Base-by-base conservation (phyloP, 495 filamentous ascomycete genomes). In the Massariosphaeria phaeospora region DNA sequence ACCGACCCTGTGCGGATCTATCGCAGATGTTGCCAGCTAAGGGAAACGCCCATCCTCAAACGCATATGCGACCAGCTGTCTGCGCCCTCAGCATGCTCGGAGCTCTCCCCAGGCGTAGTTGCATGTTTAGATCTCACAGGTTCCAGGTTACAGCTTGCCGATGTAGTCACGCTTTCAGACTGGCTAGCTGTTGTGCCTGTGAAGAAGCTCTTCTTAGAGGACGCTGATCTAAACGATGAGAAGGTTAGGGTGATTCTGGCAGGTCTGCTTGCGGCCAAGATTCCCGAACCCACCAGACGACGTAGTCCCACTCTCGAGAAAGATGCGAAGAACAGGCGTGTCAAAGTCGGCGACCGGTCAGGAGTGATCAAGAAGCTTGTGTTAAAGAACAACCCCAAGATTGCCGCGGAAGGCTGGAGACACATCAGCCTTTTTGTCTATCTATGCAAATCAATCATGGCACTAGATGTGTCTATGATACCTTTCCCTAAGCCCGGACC, bases 1-100 rank as follows among this genome's bases (percentile, higher is more conserved):
- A 96, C 86, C 15, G 91, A 95, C 65, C 91, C 93, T 5, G 77
- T 90, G 8, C 80, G 91, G 50, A 96, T 98, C 67, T 98, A 98
- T 69, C 80, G 90, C 43, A 80, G 93, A 49, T 97, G 93, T 67
- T 97, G 93, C 64, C 91, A 96, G 63, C 73, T 98, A 21, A 76
- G 93, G 56, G 93, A 97, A 71, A 91, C 89, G 0, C 86, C 86
- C 1, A 87, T 95, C 31, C 73, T 97, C 20, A 90, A 90, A 63
- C 86, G 84, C 60, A 85, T 98, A 30, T 88, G 84, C 13, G 87
- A 91, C 52, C 88, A 96, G 64, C 85, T 98, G 18, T 77, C 78
- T n/a, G 79, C 82, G 17, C 77, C 84, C 30, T 75, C 76, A 7
- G 83, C 83, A 21, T 79, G 73, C 17, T 69, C 82, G 2, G 70